phyloP scores from a whole-genome alignment of 2,329 filamentous ascomycete genomes.

The Coleophoma crateriformis region DNA sequence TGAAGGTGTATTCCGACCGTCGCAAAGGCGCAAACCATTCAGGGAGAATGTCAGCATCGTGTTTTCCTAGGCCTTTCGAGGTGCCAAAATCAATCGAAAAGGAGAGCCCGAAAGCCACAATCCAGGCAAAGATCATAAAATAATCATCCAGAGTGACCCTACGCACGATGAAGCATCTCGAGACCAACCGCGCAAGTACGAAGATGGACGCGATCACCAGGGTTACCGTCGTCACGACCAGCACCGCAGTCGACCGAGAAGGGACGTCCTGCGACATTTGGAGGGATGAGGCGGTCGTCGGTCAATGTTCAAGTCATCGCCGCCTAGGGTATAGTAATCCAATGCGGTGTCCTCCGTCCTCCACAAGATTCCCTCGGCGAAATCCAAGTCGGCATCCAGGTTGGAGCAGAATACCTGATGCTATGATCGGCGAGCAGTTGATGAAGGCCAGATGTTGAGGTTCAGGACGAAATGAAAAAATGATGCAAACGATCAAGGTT shows the following conservation, averaged over 20 bases:
- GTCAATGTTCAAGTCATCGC: too few relatives aligned
- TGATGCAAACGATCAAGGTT: too few relatives aligned
- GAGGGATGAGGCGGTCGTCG: too few relatives aligned
- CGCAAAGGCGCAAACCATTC: conserved; percentile 47
- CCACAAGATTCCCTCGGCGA: too few relatives aligned
- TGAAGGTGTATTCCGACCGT: conserved; percentile 57
- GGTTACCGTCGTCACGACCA: conserved; percentile 29
- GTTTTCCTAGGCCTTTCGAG: conserved; percentile 60
- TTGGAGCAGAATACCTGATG: too few relatives aligned
- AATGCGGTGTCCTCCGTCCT: too few relatives aligned
- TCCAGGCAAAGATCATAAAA: conserved; percentile 66
- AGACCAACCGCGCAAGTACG: conserved; percentile 62
- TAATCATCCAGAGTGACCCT: neutral
- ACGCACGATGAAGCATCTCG: neutral
- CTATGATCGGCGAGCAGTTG: too few relatives aligned
- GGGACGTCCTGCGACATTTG: neutral
- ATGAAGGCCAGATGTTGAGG: too few relatives aligned
- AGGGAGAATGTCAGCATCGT: conserved; percentile 53
- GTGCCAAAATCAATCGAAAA: conserved; percentile 62
- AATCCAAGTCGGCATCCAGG: too few relatives aligned
- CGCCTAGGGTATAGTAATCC: too few relatives aligned
- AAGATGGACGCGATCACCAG: conserved; percentile 66
- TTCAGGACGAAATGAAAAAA: too few relatives aligned
- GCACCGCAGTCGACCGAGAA: neutral
- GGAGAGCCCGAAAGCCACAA: conserved; percentile 61